Percentiles rank a stretch among this genome's conserved stretches.
Conservation (phyloP, 2,329 filamentous ascomycete genomes). For the Curvularia spicifera region DNA sequence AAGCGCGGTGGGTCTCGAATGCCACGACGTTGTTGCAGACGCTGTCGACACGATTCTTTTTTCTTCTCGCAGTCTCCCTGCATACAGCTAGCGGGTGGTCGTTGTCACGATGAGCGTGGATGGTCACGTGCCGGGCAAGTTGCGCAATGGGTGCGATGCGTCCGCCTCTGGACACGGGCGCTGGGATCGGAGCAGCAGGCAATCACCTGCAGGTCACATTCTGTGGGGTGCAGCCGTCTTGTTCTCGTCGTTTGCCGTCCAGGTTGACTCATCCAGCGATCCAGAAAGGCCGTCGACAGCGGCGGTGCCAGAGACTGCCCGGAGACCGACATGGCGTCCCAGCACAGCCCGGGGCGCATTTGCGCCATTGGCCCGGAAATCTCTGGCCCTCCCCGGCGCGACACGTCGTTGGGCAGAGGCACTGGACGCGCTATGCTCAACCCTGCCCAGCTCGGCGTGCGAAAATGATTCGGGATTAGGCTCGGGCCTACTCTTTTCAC, state of each 20-base stretch:
- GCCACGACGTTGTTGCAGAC: constrained; percentile 15
- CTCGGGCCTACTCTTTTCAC: constrained; percentile 17
- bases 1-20: constrained; percentile 24
- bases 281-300: constrained; percentile 11
- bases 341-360: not conserved
- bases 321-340: constrained; percentile 24
- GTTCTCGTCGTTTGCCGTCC: constrained; percentile 36
- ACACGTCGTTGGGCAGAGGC: too few species aligned
- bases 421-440: too few species aligned
- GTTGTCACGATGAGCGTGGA: constrained; percentile 5
- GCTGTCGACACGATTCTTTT: not conserved
- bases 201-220: constrained; percentile 28
- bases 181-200: constrained; percentile 12
- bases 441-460: too few species aligned
- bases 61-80: not conserved
- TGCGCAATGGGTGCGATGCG: not conserved
- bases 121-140: constrained; percentile 18
- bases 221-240: constrained; percentile 37
- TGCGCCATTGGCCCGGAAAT: constrained; percentile 28
- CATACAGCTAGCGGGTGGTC: not conserved
- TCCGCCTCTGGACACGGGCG: not conserved
- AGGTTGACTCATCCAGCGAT: constrained; percentile 29
- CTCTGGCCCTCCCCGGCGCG: constrained; percentile 23
- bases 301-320: constrained; percentile 30
- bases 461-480: too few species aligned